A percentile compares a stretch with the other conserved stretches of the same genome.
These are phyloP conservation scores for Ilyonectria robusta DNA, from an alignment of 2,329 filamentous ascomycete species.

Conservation along the genomic window DNA sequence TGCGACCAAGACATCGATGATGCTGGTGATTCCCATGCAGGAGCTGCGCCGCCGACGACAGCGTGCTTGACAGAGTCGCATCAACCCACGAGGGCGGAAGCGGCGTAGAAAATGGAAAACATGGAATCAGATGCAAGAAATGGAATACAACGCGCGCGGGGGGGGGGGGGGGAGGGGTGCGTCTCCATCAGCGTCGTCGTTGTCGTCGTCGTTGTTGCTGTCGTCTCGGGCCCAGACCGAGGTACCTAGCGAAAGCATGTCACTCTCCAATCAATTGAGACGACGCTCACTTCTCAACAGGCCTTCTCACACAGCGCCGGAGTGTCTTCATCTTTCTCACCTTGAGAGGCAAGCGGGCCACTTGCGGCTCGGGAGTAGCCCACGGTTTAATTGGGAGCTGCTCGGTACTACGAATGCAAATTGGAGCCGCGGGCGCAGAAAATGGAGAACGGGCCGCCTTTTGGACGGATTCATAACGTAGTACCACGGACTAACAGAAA, in stretches of 20 bases:
- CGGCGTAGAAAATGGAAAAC: slow-evolving; percentile 15
- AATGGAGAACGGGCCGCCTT: slow-evolving; percentile 6
- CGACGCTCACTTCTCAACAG: too few species aligned
- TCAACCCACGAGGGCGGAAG: slow-evolving; percentile 17
- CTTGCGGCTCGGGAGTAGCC: slow-evolving; percentile 41
- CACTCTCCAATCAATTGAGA: neutral
- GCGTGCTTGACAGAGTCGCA: slow-evolving; percentile 22
- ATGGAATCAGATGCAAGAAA: slow-evolving; percentile 13
- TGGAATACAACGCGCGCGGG: neutral
- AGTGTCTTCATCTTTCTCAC: slow-evolving; percentile 28
- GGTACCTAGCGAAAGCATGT: neutral
- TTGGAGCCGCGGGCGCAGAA: slow-evolving; percentile 3
- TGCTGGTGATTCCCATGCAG: slow-evolving; percentile 8
- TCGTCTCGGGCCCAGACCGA: neutral
- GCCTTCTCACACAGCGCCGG: neutral
- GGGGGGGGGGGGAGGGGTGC: too few species aligned
- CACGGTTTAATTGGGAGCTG: slow-evolving; percentile 25
- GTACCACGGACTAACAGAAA: slow-evolving; percentile 12
- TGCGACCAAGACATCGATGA: neutral
- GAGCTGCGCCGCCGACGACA: slow-evolving; percentile 23
- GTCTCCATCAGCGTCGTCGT: slow-evolving; percentile 18
- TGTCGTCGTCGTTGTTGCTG: too few species aligned
- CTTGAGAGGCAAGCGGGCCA: slow-evolving; percentile 31
- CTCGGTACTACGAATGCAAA: neutral
- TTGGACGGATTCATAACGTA: slow-evolving; percentile 14